Evolutionary conservation across 768 basidiomycete genomes (phyloP), one percentile per base, ranked within the genome.

Genomic region (Mycena pura): DNA sequence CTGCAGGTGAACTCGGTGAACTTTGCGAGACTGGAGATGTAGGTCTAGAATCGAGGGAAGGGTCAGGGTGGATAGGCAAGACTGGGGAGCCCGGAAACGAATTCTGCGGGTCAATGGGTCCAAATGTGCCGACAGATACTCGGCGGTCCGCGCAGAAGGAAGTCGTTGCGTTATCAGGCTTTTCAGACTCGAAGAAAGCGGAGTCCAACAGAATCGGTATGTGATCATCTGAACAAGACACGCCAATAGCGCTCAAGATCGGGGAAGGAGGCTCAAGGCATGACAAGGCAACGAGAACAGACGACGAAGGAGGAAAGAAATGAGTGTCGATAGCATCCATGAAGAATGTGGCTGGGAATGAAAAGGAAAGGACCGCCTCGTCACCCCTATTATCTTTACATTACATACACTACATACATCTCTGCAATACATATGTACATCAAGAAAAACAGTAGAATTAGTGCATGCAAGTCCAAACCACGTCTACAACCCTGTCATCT

Each of bases 401-500:
- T n/a, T n/a, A n/a, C n/a, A n/a, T n/a, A n/a, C n/a, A n/a, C n/a
- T n/a, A n/a, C n/a, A n/a, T n/a, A n/a, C n/a, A n/a, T n/a, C n/a
- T n/a, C n/a, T n/a, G n/a, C n/a, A n/a, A 22, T 39, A 39, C 17
- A 28, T 25, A 28, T 48, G 22, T 41, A 27, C 22, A 48, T 24
- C 32, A 47, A 60, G 45, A 49, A 31, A 52, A 31, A 39, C 38
- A 22, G 46, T 60, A 61, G 58, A 64, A 56, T 49, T 52, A 44
- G 54, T 44, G 67, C 13, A 47, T n/a, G n/a, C n/a, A 43, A 38
- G 51, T 60, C 34, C 58, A 29, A 36, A 49, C 25, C 38, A 60
- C 10, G 54, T 6, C 19, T 52, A 49, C 21, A 39, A 40, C 28
- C 90, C 92, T 8, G 92, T 93, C 80, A 93, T 80, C 72, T 93